Conservation (phyloP, 1,284 basidiomycete species). For the Calocybe gambosa region DNA sequence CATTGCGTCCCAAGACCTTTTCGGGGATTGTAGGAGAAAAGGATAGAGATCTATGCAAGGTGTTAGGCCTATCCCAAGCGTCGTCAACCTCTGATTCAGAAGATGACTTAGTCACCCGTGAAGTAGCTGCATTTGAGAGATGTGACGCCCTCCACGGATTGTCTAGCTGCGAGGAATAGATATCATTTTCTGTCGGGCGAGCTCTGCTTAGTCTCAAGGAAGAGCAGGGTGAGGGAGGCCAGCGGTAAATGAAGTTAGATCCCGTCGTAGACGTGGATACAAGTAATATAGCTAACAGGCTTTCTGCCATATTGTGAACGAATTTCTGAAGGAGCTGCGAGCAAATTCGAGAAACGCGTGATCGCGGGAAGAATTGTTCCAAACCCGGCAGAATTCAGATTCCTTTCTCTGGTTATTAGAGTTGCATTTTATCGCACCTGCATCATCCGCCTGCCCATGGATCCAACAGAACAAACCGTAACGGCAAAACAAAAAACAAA, state of each 20-base stretch:
- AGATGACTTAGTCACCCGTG: conserved; percentile 13
- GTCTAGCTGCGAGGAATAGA: conserved; percentile 47
- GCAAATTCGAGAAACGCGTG: too few species aligned
- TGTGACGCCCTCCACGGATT: conserved; percentile 67
- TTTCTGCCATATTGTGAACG: conserved; percentile 55
- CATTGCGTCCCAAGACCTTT: conserved; percentile 36
- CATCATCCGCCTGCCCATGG: conserved; percentile 14
- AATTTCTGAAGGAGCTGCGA: too few species aligned
- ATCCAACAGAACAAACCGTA: conserved; percentile 19
- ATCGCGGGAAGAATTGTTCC: too few species aligned
- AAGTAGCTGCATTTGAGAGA: conserved; percentile 28
- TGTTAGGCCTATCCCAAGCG: conserved; percentile 48
- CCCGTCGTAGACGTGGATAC: conserved; percentile 74
- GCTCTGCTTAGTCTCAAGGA: conserved; percentile 59
- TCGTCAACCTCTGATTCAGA: conserved; percentile 37
- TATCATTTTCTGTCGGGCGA: conserved; percentile 37
- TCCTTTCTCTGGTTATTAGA: too few species aligned
- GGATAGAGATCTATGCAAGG: conserved; percentile 34
- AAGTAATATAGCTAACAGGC: conserved; percentile 65
- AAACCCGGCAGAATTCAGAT: too few species aligned
- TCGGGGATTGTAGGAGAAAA: conserved; percentile 35
- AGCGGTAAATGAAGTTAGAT: conserved; percentile 64
- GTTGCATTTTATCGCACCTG: too few species aligned
- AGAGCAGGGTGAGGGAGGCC: conserved; percentile 59
- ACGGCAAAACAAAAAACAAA: conserved; percentile 29